Base-by-base conservation (phyloP, 441 rosid species). In the Adansonia grandidieri region DNA sequence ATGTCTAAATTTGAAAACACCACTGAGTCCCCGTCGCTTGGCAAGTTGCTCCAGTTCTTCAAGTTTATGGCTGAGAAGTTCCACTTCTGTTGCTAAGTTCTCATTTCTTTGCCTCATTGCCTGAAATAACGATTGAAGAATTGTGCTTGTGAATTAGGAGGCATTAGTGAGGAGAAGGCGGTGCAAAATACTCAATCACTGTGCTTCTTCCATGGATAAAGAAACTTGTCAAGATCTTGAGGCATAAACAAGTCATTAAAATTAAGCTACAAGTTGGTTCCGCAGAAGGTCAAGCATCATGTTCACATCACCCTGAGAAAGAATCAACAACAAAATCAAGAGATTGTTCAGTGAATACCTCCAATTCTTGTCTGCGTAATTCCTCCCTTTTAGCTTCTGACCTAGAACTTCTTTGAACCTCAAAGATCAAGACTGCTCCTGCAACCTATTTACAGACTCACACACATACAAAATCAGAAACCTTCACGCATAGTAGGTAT, bases 331-430 rank as follows among this genome's bases (percentile, higher is more conserved):
- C 44, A 48, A 62, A 77, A 45, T 8, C 56, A 22, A 71, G 71
- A 68, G 8, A 64, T 15, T 24, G 22, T 42, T 9, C 6, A 61
- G 53, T 71, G 5, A 42, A 76, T 82, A 96, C 99, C 97, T 90
- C 94, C 73, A 94, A 53, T 67, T 93, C 94, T 85, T 88, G 88
- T 79, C 74, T 85, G 48, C 97, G 96, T 42, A 83, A 83, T 85
- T 86, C 98, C 89, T 96, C 98, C 82, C 92, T 96, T 77, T 88
- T 90, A 73, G 98, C 91, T 82, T 96, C 99, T 77, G 97, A 94
- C 83, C 92, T 86, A 9, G 99, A 87, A 89, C 92, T 93, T 82
- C 98, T 88, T 56, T 96, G 98, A 82, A 91, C 95, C 87, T 96
- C 99, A 83, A 92, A 91, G 68, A 96, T 80, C 78, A 96, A 89